Evolutionary conservation across 106 monocot genomes (phyloP).

Genomic region (Acorus calamus): DNA sequence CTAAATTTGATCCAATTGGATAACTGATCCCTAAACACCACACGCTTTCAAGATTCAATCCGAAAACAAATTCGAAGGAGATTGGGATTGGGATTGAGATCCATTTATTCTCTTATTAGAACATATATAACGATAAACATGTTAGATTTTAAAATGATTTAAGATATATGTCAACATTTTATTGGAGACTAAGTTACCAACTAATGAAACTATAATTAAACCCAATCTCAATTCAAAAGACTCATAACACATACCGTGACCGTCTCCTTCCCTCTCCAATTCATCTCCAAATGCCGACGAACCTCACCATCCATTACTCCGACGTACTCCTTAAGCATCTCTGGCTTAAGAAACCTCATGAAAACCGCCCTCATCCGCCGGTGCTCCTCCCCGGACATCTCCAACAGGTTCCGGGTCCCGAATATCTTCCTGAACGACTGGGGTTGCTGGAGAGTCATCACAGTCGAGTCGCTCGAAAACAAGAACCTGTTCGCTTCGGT

Average conservation of each 20-base stretch:
- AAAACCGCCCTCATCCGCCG: conserved; percentile 16
- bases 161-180: no score
- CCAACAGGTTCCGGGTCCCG: conserved; percentile 21
- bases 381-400: conserved; percentile 22
- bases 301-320: conserved; percentile 22
- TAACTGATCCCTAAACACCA: no score
- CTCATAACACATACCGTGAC: background rate
- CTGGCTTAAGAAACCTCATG: conserved; percentile 19
- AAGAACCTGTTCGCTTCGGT: conserved; percentile 29
- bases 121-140: no score
- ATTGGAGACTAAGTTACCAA: no score
- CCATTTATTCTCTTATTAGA: no score
- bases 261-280: conserved; percentile 5
- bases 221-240: no score
- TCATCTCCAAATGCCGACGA: conserved; percentile 13
- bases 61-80: no score
- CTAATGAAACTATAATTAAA: no score
- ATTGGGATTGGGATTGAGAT: no score
- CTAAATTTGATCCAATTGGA: no score
- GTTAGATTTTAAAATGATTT: no score
- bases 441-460: conserved; percentile 2
- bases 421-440: conserved; percentile 8
- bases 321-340: conserved; percentile 20
- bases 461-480: conserved; percentile 7
- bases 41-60: no score